Conservation (phyloP, 192 early-diverging fungal species). For the Backusella macrospora region DNA sequence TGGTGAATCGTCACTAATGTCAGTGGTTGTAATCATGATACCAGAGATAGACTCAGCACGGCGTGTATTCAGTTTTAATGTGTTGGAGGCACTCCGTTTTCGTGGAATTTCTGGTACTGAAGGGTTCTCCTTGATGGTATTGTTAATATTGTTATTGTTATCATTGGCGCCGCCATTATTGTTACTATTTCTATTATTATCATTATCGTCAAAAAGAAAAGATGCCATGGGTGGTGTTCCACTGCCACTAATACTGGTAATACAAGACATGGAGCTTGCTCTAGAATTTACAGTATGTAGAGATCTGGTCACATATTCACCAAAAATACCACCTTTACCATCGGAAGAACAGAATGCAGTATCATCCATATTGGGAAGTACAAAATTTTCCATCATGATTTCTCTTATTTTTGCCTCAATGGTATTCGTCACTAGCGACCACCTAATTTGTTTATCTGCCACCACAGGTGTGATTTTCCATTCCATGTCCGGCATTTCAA, state of each 20-base stretch:
- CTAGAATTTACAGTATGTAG: background rate
- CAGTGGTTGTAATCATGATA: background rate
- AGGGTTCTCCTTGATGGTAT: background rate
- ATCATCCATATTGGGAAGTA: conserved; percentile 93
- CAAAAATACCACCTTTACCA: conserved; percentile 59
- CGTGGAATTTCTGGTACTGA: background rate
- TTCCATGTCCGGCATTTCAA: conserved; percentile 76
- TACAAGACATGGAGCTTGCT: background rate
- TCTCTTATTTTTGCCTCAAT: conserved; percentile 87
- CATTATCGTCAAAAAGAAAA: background rate
- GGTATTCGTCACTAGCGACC: conserved; percentile 74
- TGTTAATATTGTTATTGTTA: background rate
- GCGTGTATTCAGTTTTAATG: background rate
- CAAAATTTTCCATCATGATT: conserved; percentile 74
- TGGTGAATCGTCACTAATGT: background rate
- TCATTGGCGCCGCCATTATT: background rate
- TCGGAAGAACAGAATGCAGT: conserved; percentile 75
- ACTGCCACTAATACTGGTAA: background rate
- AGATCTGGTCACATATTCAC: background rate
- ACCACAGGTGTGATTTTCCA: conserved; percentile 79
- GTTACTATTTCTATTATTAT: background rate
- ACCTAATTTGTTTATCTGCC: conserved; percentile 78
- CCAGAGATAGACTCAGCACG: background rate
- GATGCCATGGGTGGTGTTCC: background rate
- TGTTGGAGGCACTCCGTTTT: background rate